Base-by-base conservation (phyloP, 169 alveolate species). In the Eimeria sp. region DNA sequence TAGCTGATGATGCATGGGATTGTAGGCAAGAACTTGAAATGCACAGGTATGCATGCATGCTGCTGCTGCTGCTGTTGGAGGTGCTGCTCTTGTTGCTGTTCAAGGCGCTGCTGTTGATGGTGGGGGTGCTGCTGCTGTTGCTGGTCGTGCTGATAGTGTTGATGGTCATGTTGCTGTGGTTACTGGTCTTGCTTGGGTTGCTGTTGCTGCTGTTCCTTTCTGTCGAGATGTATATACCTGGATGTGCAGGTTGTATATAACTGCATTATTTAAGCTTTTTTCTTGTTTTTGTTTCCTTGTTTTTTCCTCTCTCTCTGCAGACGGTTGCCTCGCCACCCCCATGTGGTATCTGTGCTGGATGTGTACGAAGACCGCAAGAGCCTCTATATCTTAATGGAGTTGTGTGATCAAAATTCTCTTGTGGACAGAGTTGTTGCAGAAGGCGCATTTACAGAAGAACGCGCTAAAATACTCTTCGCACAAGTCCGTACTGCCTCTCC, bases 331-430 rank as follows among this genome's bases (percentile, higher is more conserved):
- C 54, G 67, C 20, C 95, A 92, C 51, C 82, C 80, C 14, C 87
- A 92, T 73, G 73, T 92, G 72, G 95, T 78, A 57, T 40, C 91
- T 47, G 86, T 92, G 40, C 43, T 45, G 30, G 95, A 92, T 63
- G 95, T 92, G 18, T 92, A 92, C 58, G 95, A 92, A 30, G 95
- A 92, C 40, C 91, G 95, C 30, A 76, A 92, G 49, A 76, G 89
- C 30, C 70, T 92, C 9, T 92, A 78, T 58, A 40, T 92, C 67
- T 70, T 92, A 45, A 92, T 92, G 95, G 95, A 92, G 86, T 65
- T 92, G 34, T 92, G 95, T 87, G 95, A 92, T 34, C 63, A 90
- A 34, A 86, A 67, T 51, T 73, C 75, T 49, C 92, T 92, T 18
- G 84, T 92, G 10, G 95, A 92, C n/a, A 57, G 75, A 40, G 57